Base-by-base conservation (phyloP, 1,284 basidiomycete genomes). In the Hypsizygus ulmarius region DNA sequence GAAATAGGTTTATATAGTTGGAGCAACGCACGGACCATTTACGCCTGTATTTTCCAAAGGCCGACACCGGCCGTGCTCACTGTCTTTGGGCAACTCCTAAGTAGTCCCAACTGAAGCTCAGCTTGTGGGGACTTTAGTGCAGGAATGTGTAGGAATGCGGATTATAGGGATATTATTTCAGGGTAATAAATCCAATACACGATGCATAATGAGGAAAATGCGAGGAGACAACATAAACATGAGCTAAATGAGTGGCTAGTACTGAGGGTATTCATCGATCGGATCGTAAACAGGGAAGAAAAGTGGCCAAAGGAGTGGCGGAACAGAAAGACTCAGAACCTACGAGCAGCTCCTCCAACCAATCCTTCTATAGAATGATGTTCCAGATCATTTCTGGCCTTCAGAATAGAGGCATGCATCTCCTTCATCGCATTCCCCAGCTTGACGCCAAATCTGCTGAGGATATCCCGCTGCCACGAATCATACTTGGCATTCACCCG, bases 401-500 rank as follows among this genome's bases (percentile, higher is more conserved):
- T 97, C 53, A 90, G 70, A 50, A 99, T 94, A 25, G 86, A 75
- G 11, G 91, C 86, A 68, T 99, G 92, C 76, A 94, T 92, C 67
- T 97, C 95, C 72, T 94, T 94, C 93, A 99, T 97, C 45, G 85
- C 87, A 50, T 87, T 85, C 5, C 92, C 92, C 47, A 98, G 78
- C 74, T 97, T 97, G 54, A 82, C 79, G 5, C 96, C 97, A 62
- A 97, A 98, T 38, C 92, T 78, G 55, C 84, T 87, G 52, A 98
- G 76, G 52, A 99, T 91, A 60, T 98, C 97, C 54, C 88, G 78
- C 74, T 99, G 95, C 96, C 96, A 98, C 6, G 92, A 77, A 64
- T 99, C 97, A 67, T 98, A 98, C 74, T 98, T 98, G 51, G 95
- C 92, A 64, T 97, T 98, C 61, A 99, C 96, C 58, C 95, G 84